These are phyloP conservation scores for Sextonia rubra DNA, from an alignment of 164 flowering plant species.

Conservation along the genomic window DNA sequence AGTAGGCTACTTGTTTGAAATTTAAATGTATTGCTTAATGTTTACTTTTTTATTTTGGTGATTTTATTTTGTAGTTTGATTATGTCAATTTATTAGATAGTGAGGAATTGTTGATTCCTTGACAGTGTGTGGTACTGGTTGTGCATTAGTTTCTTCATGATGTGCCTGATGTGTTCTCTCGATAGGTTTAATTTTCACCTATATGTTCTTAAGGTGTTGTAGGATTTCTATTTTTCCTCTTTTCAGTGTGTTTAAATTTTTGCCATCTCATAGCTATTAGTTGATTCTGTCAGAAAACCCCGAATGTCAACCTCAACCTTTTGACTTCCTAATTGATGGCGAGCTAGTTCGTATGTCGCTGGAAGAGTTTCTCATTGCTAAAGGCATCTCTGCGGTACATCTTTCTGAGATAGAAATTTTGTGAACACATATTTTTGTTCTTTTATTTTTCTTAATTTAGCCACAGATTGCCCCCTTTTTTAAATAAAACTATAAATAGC, in stretches of 20 bases:
- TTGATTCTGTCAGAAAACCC: conserved; percentile 37
- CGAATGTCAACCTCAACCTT: conserved; percentile 62
- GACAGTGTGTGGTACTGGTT: too few species aligned
- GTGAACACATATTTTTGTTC: too few species aligned
- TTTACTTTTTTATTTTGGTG: too few species aligned
- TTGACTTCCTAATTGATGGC: conserved; percentile 83
- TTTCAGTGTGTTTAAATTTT: not conserved
- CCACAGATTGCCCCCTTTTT: not conserved
- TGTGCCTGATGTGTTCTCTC: not conserved
- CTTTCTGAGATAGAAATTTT: not conserved
- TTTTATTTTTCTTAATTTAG: too few species aligned
- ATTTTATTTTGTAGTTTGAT: not conserved
- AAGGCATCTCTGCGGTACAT: conserved; percentile 87
- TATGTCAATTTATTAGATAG: not conserved
- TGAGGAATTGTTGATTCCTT: not conserved
- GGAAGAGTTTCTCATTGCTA: conserved; percentile 82
- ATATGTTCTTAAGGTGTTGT: not conserved
- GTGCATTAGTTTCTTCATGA: conserved; percentile 1
- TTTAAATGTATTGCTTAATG: too few species aligned
- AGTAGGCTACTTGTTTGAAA: too few species aligned
- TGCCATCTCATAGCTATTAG: not conserved
- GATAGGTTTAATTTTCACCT: too few species aligned
- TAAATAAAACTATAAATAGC: too few species aligned
- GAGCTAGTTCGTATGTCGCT: conserved; percentile 86
- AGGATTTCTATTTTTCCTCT: not conserved